Percentiles rank a stretch among this genome's conserved stretches.
Conservation (phyloP, 257 asterid species). For the Capsicum pubescens region DNA sequence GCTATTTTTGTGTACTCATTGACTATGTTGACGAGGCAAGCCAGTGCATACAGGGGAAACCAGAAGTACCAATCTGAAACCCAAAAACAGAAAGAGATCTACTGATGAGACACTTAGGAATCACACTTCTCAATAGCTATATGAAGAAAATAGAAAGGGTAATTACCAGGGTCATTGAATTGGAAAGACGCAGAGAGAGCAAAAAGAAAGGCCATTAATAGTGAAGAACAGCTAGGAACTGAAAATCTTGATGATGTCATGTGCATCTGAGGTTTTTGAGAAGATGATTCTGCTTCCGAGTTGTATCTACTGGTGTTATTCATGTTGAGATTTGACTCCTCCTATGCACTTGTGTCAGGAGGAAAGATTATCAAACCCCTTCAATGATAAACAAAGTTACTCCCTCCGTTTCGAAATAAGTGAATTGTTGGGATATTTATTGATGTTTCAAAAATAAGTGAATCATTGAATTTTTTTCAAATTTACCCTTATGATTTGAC, state of each 20-base stretch:
- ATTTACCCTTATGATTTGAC: no score
- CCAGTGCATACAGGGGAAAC: conserved; percentile 48
- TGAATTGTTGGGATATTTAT: no score
- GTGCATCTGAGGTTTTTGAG: conserved; percentile 22
- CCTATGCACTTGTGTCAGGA: background rate
- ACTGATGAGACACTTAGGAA: background rate
- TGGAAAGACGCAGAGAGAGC: conserved; percentile 50
- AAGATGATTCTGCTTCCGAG: conserved; percentile 27
- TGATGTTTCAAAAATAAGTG: no score
- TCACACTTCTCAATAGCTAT: background rate
- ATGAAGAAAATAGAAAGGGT: background rate
- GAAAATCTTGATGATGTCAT: conserved; percentile 5
- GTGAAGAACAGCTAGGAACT: conserved; percentile 34
- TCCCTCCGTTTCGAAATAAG: no score
- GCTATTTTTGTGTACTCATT: conserved; percentile 34
- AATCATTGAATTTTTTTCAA: no score
- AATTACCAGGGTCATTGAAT: conserved; percentile 43
- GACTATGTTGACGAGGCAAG: conserved; percentile 43
- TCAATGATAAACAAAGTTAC: background rate
- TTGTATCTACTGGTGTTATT: background rate
- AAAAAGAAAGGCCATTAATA: conserved; percentile 46
- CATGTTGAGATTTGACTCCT: background rate
- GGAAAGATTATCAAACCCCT: background rate
- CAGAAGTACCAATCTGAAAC: conserved; percentile 52
- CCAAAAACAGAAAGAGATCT: background rate